Evolutionary conservation across 441 rosid species (phyloP), one percentile per base, ranked within the genome.

Genomic region (Theobroma grandiflorum): DNA sequence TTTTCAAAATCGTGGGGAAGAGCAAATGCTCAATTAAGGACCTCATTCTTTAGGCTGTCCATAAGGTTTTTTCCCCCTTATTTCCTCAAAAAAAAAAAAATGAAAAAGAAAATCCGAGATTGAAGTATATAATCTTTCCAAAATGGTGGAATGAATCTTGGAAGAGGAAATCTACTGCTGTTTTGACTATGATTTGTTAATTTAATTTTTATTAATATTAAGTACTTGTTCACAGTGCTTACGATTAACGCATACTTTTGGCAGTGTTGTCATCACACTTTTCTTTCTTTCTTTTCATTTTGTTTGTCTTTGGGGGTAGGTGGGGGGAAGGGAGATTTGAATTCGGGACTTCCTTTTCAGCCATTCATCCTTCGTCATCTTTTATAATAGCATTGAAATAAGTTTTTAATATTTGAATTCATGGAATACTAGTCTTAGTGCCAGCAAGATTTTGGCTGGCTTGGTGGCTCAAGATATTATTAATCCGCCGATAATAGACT

Each of bases 71-170:
- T 26, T 26, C 31, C 31, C 20, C 31, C n/a, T 71, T 16, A 18
- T 16, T 9, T 3, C 47, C 18, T 26, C 1, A 37, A 18, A 0
- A 18, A 65, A 8, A 16, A 63, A 4, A 14, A 33, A 33, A 5
- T 2, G 0, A 31, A 11, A 26, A 26, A 26, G 31, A 26, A 62
- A 16, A 62, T 12, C 38, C 6, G 1, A 63, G 20, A 38, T 3
- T 31, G 3, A 59, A 26, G 14, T 59, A 5, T 80, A 31, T 65
- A 18, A 38, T 18, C 31, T 65, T 65, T 8, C 2, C 49, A 38
- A 37, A 37, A 18, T 65, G 31, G 74, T 70, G 62, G 26, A 47
- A 76, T 76, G 43, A 31, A 72, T 16, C 26, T 37, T 72, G 47
- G 47, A 40, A 18, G 47, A 33, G 22, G 40, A 72, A 26, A 37